A percentile compares a stretch with the other conserved stretches of the same genome.
These are phyloP conservation scores for Ustilaginoidea virens DNA, from an alignment of 2,329 filamentous ascomycete genomes.

Conservation along the genomic window DNA sequence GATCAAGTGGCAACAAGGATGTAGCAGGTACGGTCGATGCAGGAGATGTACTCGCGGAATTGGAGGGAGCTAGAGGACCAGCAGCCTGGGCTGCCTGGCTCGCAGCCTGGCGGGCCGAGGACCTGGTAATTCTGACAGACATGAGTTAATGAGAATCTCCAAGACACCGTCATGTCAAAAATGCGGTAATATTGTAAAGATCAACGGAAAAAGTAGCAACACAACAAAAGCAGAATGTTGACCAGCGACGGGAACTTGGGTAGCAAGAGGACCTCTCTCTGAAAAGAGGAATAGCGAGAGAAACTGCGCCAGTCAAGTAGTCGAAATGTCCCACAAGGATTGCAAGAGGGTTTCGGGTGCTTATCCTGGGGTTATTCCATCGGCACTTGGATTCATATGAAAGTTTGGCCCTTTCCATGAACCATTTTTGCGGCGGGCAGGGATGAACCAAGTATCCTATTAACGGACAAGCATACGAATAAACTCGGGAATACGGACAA, in stretches of 20 bases:
- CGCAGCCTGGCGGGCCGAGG: constrained; percentile 80
- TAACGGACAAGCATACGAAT: no score
- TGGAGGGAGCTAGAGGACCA: constrained; percentile 23
- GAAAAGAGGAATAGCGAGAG: no score
- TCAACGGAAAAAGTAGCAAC: not conserved
- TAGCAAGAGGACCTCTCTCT: no score
- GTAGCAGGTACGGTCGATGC: constrained; percentile 8
- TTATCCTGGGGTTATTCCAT: no score
- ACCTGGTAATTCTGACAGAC: constrained; percentile 93
- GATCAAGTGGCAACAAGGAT: constrained; percentile 30
- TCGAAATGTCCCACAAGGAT: not conserved
- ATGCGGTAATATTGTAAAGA: no score
- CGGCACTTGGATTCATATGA: no score
- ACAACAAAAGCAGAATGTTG: not conserved
- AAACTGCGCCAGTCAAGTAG: no score
- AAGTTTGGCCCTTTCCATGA: no score
- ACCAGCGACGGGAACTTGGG: no score
- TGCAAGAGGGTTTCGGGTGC: not conserved
- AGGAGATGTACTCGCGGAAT: constrained; percentile 10
- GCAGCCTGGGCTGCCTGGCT: constrained; percentile 34
- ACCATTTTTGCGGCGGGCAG: no score
- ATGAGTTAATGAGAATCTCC: constrained; percentile 46
- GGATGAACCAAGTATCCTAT: no score
- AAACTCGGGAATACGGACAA: no score
- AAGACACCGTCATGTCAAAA: constrained; percentile 3